phyloP scores from a whole-genome alignment of 345 rosid genomes.

The Mercurialis annua region DNA sequence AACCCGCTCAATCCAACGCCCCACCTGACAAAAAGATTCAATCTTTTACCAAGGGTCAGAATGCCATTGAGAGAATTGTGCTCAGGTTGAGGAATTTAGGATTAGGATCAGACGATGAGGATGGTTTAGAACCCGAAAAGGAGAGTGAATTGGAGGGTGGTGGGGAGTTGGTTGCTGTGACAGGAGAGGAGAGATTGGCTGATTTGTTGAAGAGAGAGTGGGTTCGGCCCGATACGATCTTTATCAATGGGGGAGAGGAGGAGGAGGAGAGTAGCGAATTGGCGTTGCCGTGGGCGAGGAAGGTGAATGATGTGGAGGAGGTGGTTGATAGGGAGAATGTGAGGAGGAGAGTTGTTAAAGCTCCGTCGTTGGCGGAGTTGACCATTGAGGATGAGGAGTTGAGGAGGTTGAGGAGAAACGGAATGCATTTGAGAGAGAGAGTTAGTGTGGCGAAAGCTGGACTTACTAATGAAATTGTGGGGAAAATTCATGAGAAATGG shows the following conservation, averaged over 20 bases:
- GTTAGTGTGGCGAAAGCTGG: slow-evolving; percentile 88
- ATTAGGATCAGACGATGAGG: slow-evolving; percentile 64
- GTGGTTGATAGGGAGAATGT: slow-evolving; percentile 17
- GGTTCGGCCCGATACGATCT: slow-evolving; percentile 75
- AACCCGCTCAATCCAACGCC: slow-evolving; percentile 16
- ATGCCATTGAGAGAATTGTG: slow-evolving; percentile 77
- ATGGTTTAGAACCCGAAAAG: slow-evolving; percentile 26
- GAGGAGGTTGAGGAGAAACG: slow-evolving; percentile 69
- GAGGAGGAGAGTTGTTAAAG: slow-evolving; percentile 48
- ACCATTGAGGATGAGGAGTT: slow-evolving; percentile 87
- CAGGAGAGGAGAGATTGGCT: slow-evolving; percentile 79
- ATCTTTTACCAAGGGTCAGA: slow-evolving; percentile 44
- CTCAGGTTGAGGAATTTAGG: slow-evolving; percentile 82
- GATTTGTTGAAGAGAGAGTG: slow-evolving; percentile 82
- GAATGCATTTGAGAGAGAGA: slow-evolving; percentile 80
- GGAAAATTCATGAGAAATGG: slow-evolving; percentile 91
- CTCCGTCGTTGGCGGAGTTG: slow-evolving; percentile 87
- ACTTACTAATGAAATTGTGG: slow-evolving; percentile 68
- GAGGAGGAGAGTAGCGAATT: slow-evolving; percentile 34
- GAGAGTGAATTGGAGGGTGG: slow-evolving; percentile 20
- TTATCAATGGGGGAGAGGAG: slow-evolving; percentile 29
- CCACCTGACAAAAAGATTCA: slow-evolving; percentile 21
- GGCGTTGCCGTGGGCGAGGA: slow-evolving; percentile 65
- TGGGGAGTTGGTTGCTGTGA: slow-evolving; percentile 27
- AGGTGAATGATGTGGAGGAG: slow-evolving; percentile 21